phyloP scores from a whole-genome alignment of 2,329 filamentous ascomycete genomes.

The Neophaeococcomyces mojaviensis region DNA sequence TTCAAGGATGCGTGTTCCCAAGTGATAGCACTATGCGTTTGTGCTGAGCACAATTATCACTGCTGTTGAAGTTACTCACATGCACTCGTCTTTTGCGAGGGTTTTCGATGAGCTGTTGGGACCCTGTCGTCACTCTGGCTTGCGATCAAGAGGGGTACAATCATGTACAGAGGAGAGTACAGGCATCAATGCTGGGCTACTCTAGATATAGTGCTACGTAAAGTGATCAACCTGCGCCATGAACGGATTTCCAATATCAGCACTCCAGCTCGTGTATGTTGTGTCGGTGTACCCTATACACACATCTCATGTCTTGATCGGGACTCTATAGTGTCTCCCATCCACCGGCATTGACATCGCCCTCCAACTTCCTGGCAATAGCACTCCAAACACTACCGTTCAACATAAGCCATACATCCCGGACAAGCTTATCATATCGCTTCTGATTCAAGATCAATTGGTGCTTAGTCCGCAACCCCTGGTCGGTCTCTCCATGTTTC shows the following conservation, averaged over 20 bases:
- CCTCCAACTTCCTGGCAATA: conserved; percentile 83
- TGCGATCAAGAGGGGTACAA: too few relatives aligned
- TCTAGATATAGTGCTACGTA: too few relatives aligned
- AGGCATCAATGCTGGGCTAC: too few relatives aligned
- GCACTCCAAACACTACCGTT: conserved; percentile 79
- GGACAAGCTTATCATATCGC: conserved; percentile 79
- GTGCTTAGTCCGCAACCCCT: conserved; percentile 77
- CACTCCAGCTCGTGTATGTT: too few relatives aligned
- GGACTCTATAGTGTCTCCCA: conserved; percentile 71
- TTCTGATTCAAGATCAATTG: conserved; percentile 91
- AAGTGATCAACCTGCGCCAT: too few relatives aligned
- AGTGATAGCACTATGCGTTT: not conserved
- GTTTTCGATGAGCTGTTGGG: not conserved
- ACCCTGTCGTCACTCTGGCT: not conserved
- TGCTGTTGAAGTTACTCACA: not conserved
- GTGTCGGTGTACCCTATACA: too few relatives aligned
- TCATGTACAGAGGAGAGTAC: too few relatives aligned
- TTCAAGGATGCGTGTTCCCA: not conserved
- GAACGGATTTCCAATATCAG: too few relatives aligned
- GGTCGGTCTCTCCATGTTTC: conserved; percentile 89
- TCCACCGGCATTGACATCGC: conserved; percentile 92
- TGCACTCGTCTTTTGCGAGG: not conserved
- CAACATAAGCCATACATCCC: conserved; percentile 66
- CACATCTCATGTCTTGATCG: too few relatives aligned
- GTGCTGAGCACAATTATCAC: not conserved